Evolutionary conservation across 495 filamentous ascomycete species (phyloP), one percentile per base, ranked within the genome.

Genomic region (Aspergillus sclerotiicarbonarius): DNA sequence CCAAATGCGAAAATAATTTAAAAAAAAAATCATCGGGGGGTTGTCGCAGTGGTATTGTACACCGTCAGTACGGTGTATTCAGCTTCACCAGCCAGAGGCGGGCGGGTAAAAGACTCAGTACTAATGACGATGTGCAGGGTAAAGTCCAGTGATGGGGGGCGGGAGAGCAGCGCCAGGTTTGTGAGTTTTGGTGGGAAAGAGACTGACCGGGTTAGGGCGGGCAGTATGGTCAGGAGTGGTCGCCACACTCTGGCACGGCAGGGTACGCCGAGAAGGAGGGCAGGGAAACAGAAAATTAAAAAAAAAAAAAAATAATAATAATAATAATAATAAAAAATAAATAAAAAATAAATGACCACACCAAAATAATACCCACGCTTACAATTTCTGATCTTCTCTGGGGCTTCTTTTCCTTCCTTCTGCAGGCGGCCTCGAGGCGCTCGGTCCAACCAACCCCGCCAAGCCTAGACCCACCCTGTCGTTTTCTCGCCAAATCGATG

Each of bases 381-480:
- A 49, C 44, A 58, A 54, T 55, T 41, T 53, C 47, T 32, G 50
- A 59, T 62, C 52, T 58, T 62, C 54, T 59, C 54, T 57, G 57
- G 55, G 53, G 52, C 51, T 67, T 64, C 53, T 59, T 67, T 55
- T 56, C 51, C 31, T 52, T 57, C 53, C 20, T 53, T 62, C 60
- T 58, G 56, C 60, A 61, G 51, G 31, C 49, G 45, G 55, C 50
- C 49, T 45, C 18, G 45, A 44, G 55, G 56, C 65, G 66, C 66
- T 64, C 56, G 61, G 66, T 63, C 66, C 63, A 66, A 63, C 56
- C 58, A 63, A 41, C 51, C 65, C 59, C 60, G 59, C 64, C 61
- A 63, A 63, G 58, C 53, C 35, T 48, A 30, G 57, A 51, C 52
- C 60, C 62, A 64, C 59, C 35, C 45, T 30, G 46, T 52, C 58